A percentile compares a stretch with the other conserved stretches of the same genome.
These are phyloP conservation scores for Nyssa sinensis DNA, from an alignment of 148 eudicot species.

Conservation along the genomic window DNA sequence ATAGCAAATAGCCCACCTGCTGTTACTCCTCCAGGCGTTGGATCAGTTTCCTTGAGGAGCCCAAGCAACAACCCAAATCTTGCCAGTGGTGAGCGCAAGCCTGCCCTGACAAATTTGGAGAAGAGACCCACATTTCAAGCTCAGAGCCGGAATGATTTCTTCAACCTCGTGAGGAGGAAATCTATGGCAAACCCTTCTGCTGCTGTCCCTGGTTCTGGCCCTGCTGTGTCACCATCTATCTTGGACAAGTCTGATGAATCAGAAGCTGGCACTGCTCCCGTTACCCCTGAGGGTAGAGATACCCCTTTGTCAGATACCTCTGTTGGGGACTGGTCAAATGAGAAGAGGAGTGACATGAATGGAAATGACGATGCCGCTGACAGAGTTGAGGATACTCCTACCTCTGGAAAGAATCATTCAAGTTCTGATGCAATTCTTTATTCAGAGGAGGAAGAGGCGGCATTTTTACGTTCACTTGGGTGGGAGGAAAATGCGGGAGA, in stretches of 20 bases:
- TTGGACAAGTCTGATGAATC: slow-evolving; percentile 25
- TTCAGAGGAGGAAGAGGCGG: slow-evolving; percentile 56
- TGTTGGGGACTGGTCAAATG: slow-evolving; percentile 10
- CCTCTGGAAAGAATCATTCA: slow-evolving; percentile 23
- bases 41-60: slow-evolving; percentile 23
- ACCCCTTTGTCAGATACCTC: neutral
- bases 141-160: slow-evolving; percentile 39
- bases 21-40: slow-evolving; percentile 21
- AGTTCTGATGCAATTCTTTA: slow-evolving; percentile 21
- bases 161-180: slow-evolving; percentile 39
- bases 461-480: slow-evolving; percentile 44
- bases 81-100: slow-evolving; percentile 20
- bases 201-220: slow-evolving; percentile 21
- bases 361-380: slow-evolving; percentile 21
- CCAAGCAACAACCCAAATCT: slow-evolving; percentile 13
- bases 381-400: slow-evolving; percentile 4
- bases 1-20: slow-evolving; percentile 20
- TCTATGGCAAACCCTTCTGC: slow-evolving; percentile 29
- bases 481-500: slow-evolving; percentile 56
- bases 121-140: slow-evolving; percentile 32
- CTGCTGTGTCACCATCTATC: slow-evolving; percentile 11
- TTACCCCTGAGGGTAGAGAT: slow-evolving; percentile 17
- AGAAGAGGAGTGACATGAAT: slow-evolving; percentile 13
- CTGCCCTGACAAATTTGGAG: slow-evolving; percentile 15
- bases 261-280: slow-evolving; percentile 16